Evolutionary conservation across 306 rosid species (phyloP), one percentile per base, ranked within the genome.

Genomic region (Sesbania bispinosa): DNA sequence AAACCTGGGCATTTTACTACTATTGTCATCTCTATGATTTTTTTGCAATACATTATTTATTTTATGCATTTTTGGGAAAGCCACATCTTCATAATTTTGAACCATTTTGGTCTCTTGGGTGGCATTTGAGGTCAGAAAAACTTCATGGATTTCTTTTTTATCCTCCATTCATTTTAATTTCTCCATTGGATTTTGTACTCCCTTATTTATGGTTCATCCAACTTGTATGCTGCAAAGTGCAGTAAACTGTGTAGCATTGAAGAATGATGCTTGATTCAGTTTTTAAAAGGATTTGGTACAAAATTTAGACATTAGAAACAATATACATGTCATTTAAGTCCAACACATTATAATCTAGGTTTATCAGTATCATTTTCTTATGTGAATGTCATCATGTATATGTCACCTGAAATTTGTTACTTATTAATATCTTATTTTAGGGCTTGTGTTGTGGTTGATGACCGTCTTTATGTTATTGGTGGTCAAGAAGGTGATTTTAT

Each of bases 401-500:
- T 35, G 47, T 78, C 69, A 63, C 50, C 65, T 32, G 9, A 43
- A 51, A 32, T 62, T 54, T 35, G 10, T 53, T 77, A 43, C 73
- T 41, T 23, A 62, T 13, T 13, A 32, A 14, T 60, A 43, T 77
- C 39, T 68, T 79, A 30, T 18, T 48, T 76, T 55, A 90, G 98
- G 92, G 93, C 97, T 19, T 87, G 94, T 46, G 81, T 87, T 9
- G 96, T 84, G 73, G 82, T 69, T 80, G 83, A 88, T 50, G 98
- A 93, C 77, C 87, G 76, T 32, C 97, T 93, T 76, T 90, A 81
- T 62, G 86, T 93, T 59, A 73, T 93, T 53, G 98, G 98, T 78
- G 98, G 98, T 81, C 98, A 93, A 86, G 98, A 93, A 84, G 98
- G 98, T 45, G 98, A 93, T 79, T 93, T 90, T 75, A 93, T 93